Percentiles rank a stretch among this genome's conserved stretches.
These are phyloP conservation scores for Buxus sempervirens DNA, from an alignment of 164 flowering plant genomes.

Conservation along the genomic window DNA sequence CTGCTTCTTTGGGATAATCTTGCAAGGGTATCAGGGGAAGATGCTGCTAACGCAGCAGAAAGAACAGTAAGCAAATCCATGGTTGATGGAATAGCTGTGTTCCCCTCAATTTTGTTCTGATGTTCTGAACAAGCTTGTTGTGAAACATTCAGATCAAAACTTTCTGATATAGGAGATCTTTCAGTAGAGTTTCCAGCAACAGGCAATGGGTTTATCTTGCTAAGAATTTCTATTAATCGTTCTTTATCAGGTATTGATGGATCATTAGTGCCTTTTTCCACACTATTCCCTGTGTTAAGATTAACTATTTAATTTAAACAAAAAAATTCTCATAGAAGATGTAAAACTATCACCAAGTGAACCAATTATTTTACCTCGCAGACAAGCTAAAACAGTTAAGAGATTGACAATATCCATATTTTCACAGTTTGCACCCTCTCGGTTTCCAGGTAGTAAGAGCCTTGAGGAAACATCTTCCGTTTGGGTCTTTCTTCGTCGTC, in stretches of 20 bases:
- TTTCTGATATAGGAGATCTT: slow-evolving; percentile 37
- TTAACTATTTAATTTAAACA: not conserved
- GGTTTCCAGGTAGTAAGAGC: slow-evolving; percentile 32
- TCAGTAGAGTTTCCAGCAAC: slow-evolving; percentile 40
- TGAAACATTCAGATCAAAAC: slow-evolving; percentile 24
- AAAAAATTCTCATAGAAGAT: not conserved
- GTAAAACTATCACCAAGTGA: not conserved
- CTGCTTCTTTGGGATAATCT: slow-evolving; percentile 38
- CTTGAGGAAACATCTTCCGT: slow-evolving; percentile 63
- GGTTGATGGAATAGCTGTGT: slow-evolving; percentile 46
- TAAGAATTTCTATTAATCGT: slow-evolving; percentile 67
- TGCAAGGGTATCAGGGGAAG: slow-evolving; percentile 41
- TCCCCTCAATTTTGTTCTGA: slow-evolving; percentile 24
- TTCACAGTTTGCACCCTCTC: slow-evolving; percentile 29
- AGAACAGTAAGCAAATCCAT: slow-evolving; percentile 54
- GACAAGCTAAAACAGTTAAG: slow-evolving; percentile 51
- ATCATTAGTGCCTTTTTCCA: slow-evolving; percentile 25
- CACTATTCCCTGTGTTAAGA: slow-evolving; percentile 50
- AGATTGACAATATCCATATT: slow-evolving; percentile 67
- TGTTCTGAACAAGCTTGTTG: slow-evolving; percentile 21
- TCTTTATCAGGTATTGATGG: slow-evolving; percentile 46
- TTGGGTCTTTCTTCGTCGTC: slow-evolving; percentile 84
- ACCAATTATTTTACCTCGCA: slow-evolving; percentile 50
- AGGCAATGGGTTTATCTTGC: slow-evolving; percentile 61
- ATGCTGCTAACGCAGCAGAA: slow-evolving; percentile 47